Evolutionary conservation across 1,284 basidiomycete genomes (phyloP).

Genomic region (Trichosporon asahii): DNA sequence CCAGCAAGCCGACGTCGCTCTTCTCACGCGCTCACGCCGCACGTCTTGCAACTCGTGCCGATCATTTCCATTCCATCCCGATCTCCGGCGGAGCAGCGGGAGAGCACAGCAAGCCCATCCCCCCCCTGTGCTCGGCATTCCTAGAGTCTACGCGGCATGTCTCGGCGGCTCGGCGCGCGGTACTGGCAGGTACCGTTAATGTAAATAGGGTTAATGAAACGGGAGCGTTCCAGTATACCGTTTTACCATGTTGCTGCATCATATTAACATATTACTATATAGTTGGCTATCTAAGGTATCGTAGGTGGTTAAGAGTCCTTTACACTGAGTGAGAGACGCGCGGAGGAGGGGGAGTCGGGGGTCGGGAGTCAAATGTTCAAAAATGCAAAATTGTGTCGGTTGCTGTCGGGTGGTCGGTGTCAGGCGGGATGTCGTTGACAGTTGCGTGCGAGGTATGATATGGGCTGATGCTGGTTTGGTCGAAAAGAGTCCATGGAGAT

Average conservation of each 20-base stretch:
- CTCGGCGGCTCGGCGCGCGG: background rate
- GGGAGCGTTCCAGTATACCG: background rate
- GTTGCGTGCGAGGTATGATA: slow-evolving; percentile 1
- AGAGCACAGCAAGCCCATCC: background rate
- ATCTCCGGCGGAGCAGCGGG: too few relatives aligned
- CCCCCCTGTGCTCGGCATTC: background rate
- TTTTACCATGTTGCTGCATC: background rate
- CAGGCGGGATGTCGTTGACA: background rate
- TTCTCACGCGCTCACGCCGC: background rate
- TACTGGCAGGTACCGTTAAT: too few relatives aligned
- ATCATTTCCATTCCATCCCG: too few relatives aligned
- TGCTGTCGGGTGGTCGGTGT: background rate
- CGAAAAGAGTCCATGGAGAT: background rate
- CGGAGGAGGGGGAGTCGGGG: too few relatives aligned
- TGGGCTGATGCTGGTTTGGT: background rate
- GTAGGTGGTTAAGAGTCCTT: background rate
- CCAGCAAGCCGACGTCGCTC: background rate
- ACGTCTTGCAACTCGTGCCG: too few relatives aligned
- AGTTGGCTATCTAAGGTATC: background rate
- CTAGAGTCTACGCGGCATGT: background rate
- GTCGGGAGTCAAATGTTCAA: background rate
- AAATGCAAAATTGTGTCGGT: background rate
- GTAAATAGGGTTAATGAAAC: background rate
- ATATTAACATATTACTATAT: slow-evolving; percentile 4
- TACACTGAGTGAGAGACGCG: background rate